Base-by-base conservation (phyloP, 1,284 basidiomycete genomes). In the Amylostereum chailletii region DNA sequence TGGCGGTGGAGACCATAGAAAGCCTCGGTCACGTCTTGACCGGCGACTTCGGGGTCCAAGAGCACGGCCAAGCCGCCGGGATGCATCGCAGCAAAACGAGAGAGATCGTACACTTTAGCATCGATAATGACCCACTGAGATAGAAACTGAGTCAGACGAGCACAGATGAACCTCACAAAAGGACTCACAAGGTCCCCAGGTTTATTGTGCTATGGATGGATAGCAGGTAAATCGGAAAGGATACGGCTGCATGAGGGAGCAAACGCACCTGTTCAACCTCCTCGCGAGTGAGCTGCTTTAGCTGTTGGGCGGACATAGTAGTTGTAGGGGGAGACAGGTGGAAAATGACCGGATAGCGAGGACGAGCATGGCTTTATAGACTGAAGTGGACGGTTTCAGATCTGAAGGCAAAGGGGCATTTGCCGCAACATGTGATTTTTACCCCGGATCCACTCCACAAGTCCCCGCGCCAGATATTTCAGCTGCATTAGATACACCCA, bases 1-100 rank as follows among this genome's bases (percentile, higher is more conserved):
- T 83, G 78, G 41, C 87, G 76, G 65, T 94, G 91, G 41, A 94
- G 77, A 47, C 84, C 80, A 58, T 86, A 94, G 70, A 94, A 94
- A 1, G 77, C 79, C 49, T 91, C 87, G 0, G 91, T 93, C 2
- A 87, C 89, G 63, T 94, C 90, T 64, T 89, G 76, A 1, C 88
- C 89, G 52, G 84, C 83, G 45, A 92, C 77, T 55, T 90, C 85
- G 33, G 74, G 70, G 54, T 87, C 84, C 19, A 84, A 63, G 27
- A 94, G 72, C 8, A 91, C 90, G 7, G 79, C 77, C 0, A 76
- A 61, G n/a, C 92, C 91, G 44, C 92, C 91, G 0, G 92, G 92
- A 62, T 94, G 92, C 58, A 93, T 72, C 44, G 70, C 73, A 50
- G 76, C 79, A 65, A 94, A 94, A 58, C 80, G 83, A 51, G 81